A percentile compares a stretch with the other conserved stretches of the same genome.
Conservation (phyloP, 2,329 filamentous ascomycete genomes). For the Periconia macrospinosa region DNA sequence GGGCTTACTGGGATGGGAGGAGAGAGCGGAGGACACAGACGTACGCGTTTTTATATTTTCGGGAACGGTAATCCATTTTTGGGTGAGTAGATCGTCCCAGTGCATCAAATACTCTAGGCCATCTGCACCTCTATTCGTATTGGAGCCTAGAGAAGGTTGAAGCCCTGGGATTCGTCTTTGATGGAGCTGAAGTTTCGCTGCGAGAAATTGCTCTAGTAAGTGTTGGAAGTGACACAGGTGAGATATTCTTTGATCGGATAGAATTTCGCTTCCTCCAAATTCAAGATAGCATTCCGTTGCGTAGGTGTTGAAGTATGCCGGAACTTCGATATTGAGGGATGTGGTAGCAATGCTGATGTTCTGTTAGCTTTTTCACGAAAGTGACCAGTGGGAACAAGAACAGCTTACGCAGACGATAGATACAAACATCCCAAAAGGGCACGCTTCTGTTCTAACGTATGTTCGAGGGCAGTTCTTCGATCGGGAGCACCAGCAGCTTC, state of each 20-base stretch:
- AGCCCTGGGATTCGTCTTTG: neutral
- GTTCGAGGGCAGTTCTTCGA: conserved; percentile 4
- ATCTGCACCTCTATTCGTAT: neutral
- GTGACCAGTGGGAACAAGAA: neutral
- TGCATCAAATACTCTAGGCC: conserved; percentile 2
- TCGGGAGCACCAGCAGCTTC: conserved; percentile 4
- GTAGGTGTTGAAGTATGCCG: conserved; percentile 10
- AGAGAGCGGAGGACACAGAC: neutral
- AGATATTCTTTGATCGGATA: conserved; percentile 8
- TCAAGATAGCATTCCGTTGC: conserved; percentile 8
- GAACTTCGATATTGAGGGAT: conserved; percentile 8
- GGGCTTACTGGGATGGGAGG: neutral
- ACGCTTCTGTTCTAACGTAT: conserved; percentile 13
- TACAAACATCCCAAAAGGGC: conserved; percentile 14
- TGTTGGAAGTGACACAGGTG: conserved; percentile 10
- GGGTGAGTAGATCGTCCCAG: conserved; percentile 7
- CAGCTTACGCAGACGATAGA: conserved; percentile 13
- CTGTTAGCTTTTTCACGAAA: neutral
- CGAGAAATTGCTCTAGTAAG: conserved; percentile 10
- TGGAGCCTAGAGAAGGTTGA: neutral
- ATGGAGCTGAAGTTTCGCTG: neutral
- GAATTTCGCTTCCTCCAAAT: conserved; percentile 1
- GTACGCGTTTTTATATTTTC: conserved; percentile 9
- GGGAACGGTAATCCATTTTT: conserved; percentile 9
- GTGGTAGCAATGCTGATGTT: conserved; percentile 8